phyloP scores from a whole-genome alignment of 1,284 basidiomycete genomes.

The Cryptococcus neoformans region DNA sequence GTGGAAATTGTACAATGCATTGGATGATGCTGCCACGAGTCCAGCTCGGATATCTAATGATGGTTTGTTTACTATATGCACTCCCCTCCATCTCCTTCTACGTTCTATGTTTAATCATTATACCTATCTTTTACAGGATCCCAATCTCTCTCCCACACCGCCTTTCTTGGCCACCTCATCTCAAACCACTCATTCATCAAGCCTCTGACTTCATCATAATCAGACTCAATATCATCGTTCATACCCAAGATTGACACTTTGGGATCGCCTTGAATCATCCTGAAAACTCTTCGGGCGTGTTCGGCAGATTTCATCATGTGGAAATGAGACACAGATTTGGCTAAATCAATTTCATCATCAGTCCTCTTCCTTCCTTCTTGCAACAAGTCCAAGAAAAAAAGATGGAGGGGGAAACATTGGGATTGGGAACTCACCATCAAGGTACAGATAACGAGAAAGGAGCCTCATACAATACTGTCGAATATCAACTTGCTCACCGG shows the following conservation, averaged over 20 bases:
- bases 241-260: conserved; percentile 35
- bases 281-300: conserved; percentile 26
- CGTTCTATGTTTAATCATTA: conserved; percentile 1
- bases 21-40: too few relatives aligned
- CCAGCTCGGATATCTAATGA: too few relatives aligned
- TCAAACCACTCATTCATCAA: conserved; percentile 42
- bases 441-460: conserved; percentile 53
- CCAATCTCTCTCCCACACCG: conserved; percentile 39
- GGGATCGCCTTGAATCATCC: conserved; percentile 26
- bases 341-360: conserved; percentile 1
- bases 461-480: conserved; percentile 51
- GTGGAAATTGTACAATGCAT: too few relatives aligned
- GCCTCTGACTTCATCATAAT: conserved; percentile 27
- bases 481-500: conserved; percentile 42
- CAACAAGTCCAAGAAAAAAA: too few relatives aligned
- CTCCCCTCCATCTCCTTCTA: too few relatives aligned
- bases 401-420: too few relatives aligned
- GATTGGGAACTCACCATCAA: conserved; percentile 25
- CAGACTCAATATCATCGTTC: conserved; percentile 44
- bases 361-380: too few relatives aligned
- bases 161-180: conserved; percentile 35
- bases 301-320: conserved; percentile 36
- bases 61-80: too few relatives aligned
- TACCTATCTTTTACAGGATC: conserved; percentile 14
- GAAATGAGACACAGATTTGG: conserved; percentile 35